These are phyloP conservation scores for Solanum hybrid DNA, from an alignment of 305 asterid genomes.

Conservation along the genomic window DNA sequence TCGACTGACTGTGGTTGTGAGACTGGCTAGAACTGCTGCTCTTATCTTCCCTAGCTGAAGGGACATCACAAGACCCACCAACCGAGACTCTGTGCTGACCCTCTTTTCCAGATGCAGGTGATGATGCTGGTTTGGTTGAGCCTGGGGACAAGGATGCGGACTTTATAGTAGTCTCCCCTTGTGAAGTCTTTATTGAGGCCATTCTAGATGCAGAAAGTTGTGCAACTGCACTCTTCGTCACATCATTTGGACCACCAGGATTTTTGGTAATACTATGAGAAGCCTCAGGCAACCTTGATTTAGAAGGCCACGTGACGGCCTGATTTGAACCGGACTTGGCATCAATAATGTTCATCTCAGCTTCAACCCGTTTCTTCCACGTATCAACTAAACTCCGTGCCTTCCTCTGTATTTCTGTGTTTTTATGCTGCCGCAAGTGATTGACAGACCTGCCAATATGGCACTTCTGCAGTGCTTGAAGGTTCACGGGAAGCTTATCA, in stretches of 20 bases:
- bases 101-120: conserved; percentile 46
- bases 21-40: conserved; percentile 80
- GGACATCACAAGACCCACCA: conserved; percentile 37
- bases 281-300: conserved; percentile 53
- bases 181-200: conserved; percentile 38
- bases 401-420: conserved; percentile 59
- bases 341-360: conserved; percentile 65
- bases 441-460: conserved; percentile 84
- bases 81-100: conserved; percentile 33
- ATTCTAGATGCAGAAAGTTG: conserved; percentile 46
- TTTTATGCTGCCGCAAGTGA: conserved; percentile 69
- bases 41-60: conserved; percentile 56
- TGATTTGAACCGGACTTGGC: conserved; percentile 48
- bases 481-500: conserved; percentile 75
- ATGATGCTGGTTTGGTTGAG: conserved; percentile 30
- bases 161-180: conserved; percentile 46
- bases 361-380: conserved; percentile 92
- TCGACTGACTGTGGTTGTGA: conserved; percentile 44
- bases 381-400: conserved; percentile 75
- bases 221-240: conserved; percentile 43
- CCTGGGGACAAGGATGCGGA: conserved; percentile 56
- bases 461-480: conserved; percentile 68
- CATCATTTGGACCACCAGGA: conserved; percentile 40
- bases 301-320: conserved; percentile 46
- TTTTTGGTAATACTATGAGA: conserved; percentile 42